phyloP scores from a whole-genome alignment of 2,329 filamentous ascomycete species.

The Stachybotrys echinatus region DNA sequence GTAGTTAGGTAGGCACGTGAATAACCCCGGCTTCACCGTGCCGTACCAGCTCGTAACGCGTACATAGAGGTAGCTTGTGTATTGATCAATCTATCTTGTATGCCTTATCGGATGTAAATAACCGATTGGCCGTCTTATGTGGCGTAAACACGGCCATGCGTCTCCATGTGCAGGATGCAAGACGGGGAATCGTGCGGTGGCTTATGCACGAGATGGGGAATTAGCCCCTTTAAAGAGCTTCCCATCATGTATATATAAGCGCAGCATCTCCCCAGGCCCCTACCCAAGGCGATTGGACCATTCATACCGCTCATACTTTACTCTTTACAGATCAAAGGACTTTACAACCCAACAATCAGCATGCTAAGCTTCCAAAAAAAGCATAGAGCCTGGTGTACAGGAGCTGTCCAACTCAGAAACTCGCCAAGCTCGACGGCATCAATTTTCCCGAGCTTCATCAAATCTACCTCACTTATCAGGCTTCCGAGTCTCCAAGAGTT shows the following conservation, averaged over 20 bases:
- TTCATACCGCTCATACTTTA: background rate
- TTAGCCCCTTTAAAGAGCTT: slow-evolving; percentile 1
- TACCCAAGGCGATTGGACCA: background rate
- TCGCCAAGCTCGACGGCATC: background rate
- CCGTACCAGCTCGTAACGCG: background rate
- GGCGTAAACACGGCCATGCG: background rate
- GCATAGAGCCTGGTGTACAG: background rate
- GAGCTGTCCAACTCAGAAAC: background rate
- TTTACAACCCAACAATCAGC: background rate
- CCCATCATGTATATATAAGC: slow-evolving; percentile 1
- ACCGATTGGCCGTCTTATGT: background rate
- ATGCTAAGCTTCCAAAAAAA: background rate
- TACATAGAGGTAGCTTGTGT: background rate
- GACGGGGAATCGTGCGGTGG: background rate
- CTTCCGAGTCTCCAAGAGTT: slow-evolving; percentile 1
- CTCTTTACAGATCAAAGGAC: background rate
- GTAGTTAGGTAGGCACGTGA: slow-evolving; percentile 1
- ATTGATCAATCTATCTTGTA: background rate
- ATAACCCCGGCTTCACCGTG: slow-evolving; percentile 1
- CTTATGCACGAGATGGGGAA: background rate
- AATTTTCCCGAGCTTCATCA: background rate
- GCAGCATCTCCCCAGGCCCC: background rate
- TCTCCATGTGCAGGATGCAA: slow-evolving; percentile 1
- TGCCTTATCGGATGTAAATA: background rate
- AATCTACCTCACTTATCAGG: background rate